These are phyloP conservation scores for Calocybe gambosa DNA, from an alignment of 1,284 basidiomycete species.

Conservation along the genomic window DNA sequence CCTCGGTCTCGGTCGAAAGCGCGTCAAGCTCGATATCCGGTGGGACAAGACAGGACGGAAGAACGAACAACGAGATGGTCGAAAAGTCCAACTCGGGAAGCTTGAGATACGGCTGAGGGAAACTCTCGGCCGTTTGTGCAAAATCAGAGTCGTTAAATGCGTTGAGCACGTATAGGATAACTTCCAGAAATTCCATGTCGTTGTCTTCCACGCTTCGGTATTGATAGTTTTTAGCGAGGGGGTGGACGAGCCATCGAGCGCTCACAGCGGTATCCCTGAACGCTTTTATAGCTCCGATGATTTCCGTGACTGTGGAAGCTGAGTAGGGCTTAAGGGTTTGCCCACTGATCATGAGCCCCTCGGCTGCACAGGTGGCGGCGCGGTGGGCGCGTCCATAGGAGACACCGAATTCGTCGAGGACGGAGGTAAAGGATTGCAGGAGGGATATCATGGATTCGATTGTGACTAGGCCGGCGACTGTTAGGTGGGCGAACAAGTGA, in stretches of 20 bases:
- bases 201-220: neutral
- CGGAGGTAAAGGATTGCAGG: constrained; percentile 75
- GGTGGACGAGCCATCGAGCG: constrained; percentile 58
- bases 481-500: constrained; percentile 86
- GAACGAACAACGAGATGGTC: constrained; percentile 49
- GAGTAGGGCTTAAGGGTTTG: constrained; percentile 47
- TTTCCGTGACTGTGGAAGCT: constrained; percentile 47
- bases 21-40: constrained; percentile 80
- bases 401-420: constrained; percentile 87
- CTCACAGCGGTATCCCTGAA: constrained; percentile 57
- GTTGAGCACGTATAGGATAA: constrained; percentile 50
- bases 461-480: constrained; percentile 69
- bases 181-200: constrained; percentile 49
- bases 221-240: constrained; percentile 38
- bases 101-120: constrained; percentile 63
- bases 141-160: constrained; percentile 53
- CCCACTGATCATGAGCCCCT: constrained; percentile 78
- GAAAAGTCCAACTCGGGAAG: constrained; percentile 41
- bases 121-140: constrained; percentile 43
- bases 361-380: constrained; percentile 81
- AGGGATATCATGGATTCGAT: constrained; percentile 71
- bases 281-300: constrained; percentile 59
- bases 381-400: constrained; percentile 82
- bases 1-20: constrained; percentile 54
- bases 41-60: constrained; percentile 79